Percentiles rank a stretch among this genome's conserved stretches.
Conservation (phyloP, 805 yeast genomes). For the Yarrowia sp. region DNA sequence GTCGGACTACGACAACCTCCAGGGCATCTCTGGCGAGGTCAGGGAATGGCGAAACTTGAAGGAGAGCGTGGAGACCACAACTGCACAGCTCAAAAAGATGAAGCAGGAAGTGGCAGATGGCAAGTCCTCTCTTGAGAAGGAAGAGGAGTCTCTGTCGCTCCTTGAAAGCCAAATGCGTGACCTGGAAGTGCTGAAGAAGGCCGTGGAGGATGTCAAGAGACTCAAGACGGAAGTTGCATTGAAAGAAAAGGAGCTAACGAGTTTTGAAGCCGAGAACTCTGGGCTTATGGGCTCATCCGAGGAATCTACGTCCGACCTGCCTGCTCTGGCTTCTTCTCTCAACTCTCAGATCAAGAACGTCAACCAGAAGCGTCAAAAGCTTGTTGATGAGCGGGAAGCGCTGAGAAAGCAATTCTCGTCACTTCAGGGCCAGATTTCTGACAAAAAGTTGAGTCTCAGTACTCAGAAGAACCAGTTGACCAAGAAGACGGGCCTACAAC, state of each 20-base stretch:
- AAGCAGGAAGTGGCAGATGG: slow-evolving; percentile 43
- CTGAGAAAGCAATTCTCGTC: slow-evolving; percentile 55
- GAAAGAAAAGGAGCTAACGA: slow-evolving; percentile 45
- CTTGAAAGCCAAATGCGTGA: slow-evolving; percentile 28
- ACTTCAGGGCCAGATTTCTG: slow-evolving; percentile 61
- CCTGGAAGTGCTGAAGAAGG: slow-evolving; percentile 47
- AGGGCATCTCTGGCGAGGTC: slow-evolving; percentile 38
- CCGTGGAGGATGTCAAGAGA: slow-evolving; percentile 47
- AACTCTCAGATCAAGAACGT: slow-evolving; percentile 53
- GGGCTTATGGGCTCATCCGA: slow-evolving; percentile 42
- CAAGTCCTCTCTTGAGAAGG: slow-evolving; percentile 45
- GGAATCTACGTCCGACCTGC: slow-evolving; percentile 42
- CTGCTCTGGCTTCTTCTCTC: slow-evolving; percentile 48
- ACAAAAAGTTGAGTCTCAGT: slow-evolving; percentile 59
- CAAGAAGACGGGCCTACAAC: slow-evolving; percentile 50
- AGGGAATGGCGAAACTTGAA: slow-evolving; percentile 27
- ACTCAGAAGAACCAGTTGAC: slow-evolving; percentile 59
- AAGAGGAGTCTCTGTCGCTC: slow-evolving; percentile 31
- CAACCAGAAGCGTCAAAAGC: slow-evolving; percentile 50
- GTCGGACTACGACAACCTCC: slow-evolving; percentile 46
- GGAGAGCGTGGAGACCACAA: slow-evolving; percentile 39
- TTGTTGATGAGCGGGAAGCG: slow-evolving; percentile 56
- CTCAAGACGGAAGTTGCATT: background rate
- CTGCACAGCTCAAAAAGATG: slow-evolving; percentile 39
- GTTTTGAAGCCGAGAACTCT: slow-evolving; percentile 40